Percentiles rank a stretch among this genome's conserved stretches.
phyloP scores from a whole-genome alignment of 1,139 yeast genomes.

The Scheffersomyces cryptocercus region DNA sequence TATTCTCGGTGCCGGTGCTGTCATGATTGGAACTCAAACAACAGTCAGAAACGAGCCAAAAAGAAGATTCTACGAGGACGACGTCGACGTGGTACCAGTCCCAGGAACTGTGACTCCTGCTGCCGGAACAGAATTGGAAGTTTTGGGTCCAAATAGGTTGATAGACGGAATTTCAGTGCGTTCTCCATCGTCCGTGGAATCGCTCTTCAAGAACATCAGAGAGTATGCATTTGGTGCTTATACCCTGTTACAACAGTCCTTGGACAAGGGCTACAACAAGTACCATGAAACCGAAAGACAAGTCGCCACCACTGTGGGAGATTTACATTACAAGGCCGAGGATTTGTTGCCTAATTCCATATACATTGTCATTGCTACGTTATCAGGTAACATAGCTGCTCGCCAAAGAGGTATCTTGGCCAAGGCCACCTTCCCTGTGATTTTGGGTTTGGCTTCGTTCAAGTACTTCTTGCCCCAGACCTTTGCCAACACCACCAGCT shows the following conservation, averaged over 20 bases:
- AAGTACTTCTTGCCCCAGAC: slow-evolving; percentile 78
- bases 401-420: slow-evolving; percentile 67
- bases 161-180: slow-evolving; percentile 63
- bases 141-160: slow-evolving; percentile 44
- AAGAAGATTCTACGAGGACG: slow-evolving; percentile 64
- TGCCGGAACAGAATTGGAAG: slow-evolving; percentile 44
- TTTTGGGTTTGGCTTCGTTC: slow-evolving; percentile 70
- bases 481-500: slow-evolving; percentile 59
- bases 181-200: slow-evolving; percentile 51
- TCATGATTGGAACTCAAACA: no score
- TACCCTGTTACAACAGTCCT: slow-evolving; percentile 18
- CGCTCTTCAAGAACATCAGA: slow-evolving; percentile 50
- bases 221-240: slow-evolving; percentile 21
- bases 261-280: slow-evolving; percentile 42
- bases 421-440: slow-evolving; percentile 61
- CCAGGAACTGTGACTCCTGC: slow-evolving; percentile 60
- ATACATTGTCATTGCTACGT: slow-evolving; percentile 70
- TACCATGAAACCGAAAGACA: slow-evolving; percentile 65
- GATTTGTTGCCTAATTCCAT: slow-evolving; percentile 75
- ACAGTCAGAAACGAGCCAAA: slow-evolving; percentile 25
- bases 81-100: slow-evolving; percentile 47
- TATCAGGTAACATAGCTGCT: slow-evolving; percentile 78
- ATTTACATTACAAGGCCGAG: slow-evolving; percentile 70
- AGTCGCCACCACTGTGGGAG: slow-evolving; percentile 66
- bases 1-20: background rate